phyloP scores from a whole-genome alignment of 306 rosid species.

The Ziziphus jujuba region DNA sequence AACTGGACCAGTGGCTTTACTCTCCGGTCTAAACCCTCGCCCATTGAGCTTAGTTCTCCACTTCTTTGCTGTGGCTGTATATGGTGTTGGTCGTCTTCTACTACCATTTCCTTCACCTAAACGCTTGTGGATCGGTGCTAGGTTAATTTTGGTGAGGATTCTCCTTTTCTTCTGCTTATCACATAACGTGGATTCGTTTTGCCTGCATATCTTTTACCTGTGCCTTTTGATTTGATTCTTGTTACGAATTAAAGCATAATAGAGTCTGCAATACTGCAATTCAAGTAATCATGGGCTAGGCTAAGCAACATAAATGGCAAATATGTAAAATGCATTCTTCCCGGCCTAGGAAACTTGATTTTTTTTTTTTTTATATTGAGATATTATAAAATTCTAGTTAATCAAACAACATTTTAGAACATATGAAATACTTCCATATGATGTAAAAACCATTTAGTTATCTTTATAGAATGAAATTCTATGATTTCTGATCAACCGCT shows the following conservation, averaged over 20 bases:
- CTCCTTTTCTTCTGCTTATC: neutral
- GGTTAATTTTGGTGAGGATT: conserved; percentile 57
- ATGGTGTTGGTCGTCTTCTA: conserved; percentile 62
- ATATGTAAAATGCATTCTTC: neutral
- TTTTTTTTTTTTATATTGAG: too few relatives aligned
- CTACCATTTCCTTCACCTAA: conserved; percentile 62
- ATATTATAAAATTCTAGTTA: too few relatives aligned
- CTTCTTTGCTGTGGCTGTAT: conserved; percentile 64
- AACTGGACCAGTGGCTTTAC: conserved; percentile 51
- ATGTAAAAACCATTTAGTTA: neutral
- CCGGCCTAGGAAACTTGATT: neutral
- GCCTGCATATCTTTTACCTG: neutral
- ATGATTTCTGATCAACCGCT: neutral
- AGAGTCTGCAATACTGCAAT: too few relatives aligned
- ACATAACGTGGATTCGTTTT: neutral
- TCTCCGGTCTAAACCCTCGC: conserved; percentile 59
- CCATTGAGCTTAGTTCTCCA: conserved; percentile 63
- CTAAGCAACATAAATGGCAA: too few relatives aligned
- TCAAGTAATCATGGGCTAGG: too few relatives aligned
- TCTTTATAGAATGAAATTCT: neutral
- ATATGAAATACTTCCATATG: neutral
- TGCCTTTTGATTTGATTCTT: neutral
- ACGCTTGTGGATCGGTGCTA: conserved; percentile 55
- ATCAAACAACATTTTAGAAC: neutral
- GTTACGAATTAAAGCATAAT: too few relatives aligned